phyloP scores from a whole-genome alignment of 106 monocot species.

The Phalaenopsis aphrodite region DNA sequence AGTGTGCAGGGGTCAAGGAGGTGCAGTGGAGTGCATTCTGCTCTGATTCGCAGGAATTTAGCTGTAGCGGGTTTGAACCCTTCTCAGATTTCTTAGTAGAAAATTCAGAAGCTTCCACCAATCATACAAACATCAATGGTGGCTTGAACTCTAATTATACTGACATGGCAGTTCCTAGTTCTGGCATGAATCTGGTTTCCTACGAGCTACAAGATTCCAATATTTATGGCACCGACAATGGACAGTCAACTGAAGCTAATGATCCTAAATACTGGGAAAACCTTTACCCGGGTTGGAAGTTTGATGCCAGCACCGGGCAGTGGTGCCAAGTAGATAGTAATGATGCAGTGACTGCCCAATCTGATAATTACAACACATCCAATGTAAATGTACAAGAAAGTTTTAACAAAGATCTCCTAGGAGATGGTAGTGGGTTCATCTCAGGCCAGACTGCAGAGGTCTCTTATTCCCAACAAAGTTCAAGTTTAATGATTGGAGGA shows the following conservation, averaged over 20 bases:
- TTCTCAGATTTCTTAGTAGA: conserved; percentile 41
- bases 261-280: conserved; percentile 45
- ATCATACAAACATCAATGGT: background rate
- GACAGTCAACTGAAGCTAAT: background rate
- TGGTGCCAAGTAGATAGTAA: conserved; percentile 50
- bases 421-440: conserved; percentile 4
- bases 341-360: conserved; percentile 13
- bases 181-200: background rate
- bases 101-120: conserved; percentile 13
- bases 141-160: background rate
- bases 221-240: conserved; percentile 4
- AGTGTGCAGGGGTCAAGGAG: conserved; percentile 52
- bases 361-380: conserved; percentile 14
- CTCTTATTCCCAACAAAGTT: conserved; percentile 43
- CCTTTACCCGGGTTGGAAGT: conserved; percentile 93
- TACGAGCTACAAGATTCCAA: background rate
- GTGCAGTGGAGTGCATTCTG: conserved; percentile 76
- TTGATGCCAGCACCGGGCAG: conserved; percentile 42
- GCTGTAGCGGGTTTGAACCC: conserved; percentile 27
- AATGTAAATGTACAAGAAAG: conserved; percentile 7
- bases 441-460: conserved; percentile 13
- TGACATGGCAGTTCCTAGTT: background rate
- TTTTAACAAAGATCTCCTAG: background rate
- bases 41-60: conserved; percentile 12
- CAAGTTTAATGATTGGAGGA: conserved; percentile 16